phyloP scores from a whole-genome alignment of 225 moss, liverwort and hornwort genomes.

The Takakia lepidozioides region DNA sequence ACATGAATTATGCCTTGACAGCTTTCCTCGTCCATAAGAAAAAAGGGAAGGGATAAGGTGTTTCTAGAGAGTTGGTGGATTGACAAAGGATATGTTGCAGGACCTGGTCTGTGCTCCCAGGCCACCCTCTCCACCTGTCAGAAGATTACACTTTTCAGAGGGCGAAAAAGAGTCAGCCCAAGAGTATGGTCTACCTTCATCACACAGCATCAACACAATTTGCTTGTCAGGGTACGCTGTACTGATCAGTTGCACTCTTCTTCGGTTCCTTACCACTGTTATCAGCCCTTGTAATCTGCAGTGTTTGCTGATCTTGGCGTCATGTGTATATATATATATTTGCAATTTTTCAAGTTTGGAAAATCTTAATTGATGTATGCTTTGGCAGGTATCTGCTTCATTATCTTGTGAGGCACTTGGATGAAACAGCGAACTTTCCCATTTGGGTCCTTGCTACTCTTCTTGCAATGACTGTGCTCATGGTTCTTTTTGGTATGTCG shows the following conservation, averaged over 20 bases:
- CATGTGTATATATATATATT: neutral
- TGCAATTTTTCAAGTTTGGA: too few relatives aligned
- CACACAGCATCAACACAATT: conserved; percentile 77
- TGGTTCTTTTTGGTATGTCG: conserved; percentile 65
- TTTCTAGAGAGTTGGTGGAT: neutral
- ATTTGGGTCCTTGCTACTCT: conserved; percentile 23
- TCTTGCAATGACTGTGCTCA: conserved; percentile 22
- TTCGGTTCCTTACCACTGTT: neutral
- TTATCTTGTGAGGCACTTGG: conserved; percentile 31
- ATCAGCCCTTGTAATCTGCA: neutral
- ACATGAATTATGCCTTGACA: neutral
- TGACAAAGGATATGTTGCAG: conserved; percentile 23
- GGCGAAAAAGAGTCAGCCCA: conserved; percentile 51
- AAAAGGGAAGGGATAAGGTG: neutral
- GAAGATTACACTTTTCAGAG: conserved; percentile 47
- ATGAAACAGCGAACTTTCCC: conserved; percentile 19
- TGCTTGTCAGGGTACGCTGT: conserved; percentile 52
- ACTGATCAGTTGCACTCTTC: neutral
- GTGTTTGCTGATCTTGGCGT: neutral
- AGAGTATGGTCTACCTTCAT: conserved; percentile 85
- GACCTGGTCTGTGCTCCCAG: conserved; percentile 78
- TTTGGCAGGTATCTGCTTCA: conserved; percentile 48
- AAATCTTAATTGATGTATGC: conserved; percentile 5
- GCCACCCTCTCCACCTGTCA: conserved; percentile 68
- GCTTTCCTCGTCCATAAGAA: neutral